phyloP scores from a whole-genome alignment of 345 rosid species.

The Moricandia moricandioides region DNA sequence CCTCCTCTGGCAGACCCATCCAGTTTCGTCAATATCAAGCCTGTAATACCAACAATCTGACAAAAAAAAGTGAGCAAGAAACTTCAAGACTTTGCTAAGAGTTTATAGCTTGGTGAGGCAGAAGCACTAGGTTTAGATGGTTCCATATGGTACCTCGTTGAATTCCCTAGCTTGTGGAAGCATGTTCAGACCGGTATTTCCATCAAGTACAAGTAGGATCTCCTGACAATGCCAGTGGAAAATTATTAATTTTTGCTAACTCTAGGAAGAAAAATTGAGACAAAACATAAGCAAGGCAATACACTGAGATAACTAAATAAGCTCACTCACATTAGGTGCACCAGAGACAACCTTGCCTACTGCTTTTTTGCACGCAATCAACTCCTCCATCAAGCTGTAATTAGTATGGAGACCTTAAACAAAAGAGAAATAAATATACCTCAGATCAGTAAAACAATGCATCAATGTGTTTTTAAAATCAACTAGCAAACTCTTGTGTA shows the following conservation, averaged over 20 bases:
- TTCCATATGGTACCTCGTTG: slow-evolving; percentile 63
- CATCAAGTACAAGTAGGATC: slow-evolving; percentile 90
- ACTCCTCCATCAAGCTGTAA: slow-evolving; percentile 93
- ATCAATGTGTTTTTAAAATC: slow-evolving; percentile 3
- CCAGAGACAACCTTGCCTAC: slow-evolving; percentile 72
- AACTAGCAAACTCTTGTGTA: slow-evolving; percentile 19
- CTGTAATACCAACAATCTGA: slow-evolving; percentile 90
- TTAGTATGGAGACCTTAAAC: slow-evolving; percentile 87
- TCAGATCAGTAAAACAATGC: slow-evolving; percentile 24
- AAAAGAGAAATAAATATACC: slow-evolving; percentile 1
- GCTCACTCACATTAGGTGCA: slow-evolving; percentile 88
- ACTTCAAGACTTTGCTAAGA: slow-evolving; percentile 9
- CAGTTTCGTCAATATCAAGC: slow-evolving; percentile 87
- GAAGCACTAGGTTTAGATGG: neutral
- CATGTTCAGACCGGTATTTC: slow-evolving; percentile 96
- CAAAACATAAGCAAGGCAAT: neutral
- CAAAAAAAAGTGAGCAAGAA: neutral
- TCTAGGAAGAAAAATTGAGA: neutral
- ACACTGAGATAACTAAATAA: slow-evolving; percentile 1
- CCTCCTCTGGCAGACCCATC: slow-evolving; percentile 98
- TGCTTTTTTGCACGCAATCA: slow-evolving; percentile 85
- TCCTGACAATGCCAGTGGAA: slow-evolving; percentile 49
- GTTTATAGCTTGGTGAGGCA: neutral
- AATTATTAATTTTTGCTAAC: neutral
- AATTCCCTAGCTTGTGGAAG: slow-evolving; percentile 99